Evolutionary conservation across 148 eudicot species (phyloP), one percentile per base, ranked within the genome.

Genomic region (Amaranthus palmeri): DNA sequence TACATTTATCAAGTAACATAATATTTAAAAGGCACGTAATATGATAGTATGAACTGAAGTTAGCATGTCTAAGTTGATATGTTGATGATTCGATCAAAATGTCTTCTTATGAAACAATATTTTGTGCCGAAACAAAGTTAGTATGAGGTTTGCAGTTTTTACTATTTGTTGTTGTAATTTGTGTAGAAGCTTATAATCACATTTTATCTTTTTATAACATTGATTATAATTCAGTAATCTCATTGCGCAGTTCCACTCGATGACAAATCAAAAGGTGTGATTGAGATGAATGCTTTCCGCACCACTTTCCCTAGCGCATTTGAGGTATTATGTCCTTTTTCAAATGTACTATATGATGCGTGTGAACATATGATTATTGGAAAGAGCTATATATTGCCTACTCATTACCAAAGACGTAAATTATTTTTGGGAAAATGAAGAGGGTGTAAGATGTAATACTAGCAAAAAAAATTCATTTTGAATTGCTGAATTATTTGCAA

Each of bases 281-380:
- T 68, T 59, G 86, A 83, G 79, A 85, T 81, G 67, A 83, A 61
- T 41, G 71, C 84, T 77, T 63, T 80, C 42, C 70, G 74, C 60
- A 76, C 88, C 48, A 90, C 87, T 66, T 90, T 92, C 74, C 90
- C 96, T 18, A 72, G 55, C 74, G 96, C 84, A 61, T 86, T 87
- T 77, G 87, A 90, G 92, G 96, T 88, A 72, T 74, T 66, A 68
- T 63, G 54, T 10, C 18, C 47, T 69, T 61, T 58, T 12, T 70
- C 40, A 52, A 10, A 25, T 4, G 5, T 64, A 25, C 40, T 41
- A 7, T 17, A 13, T 62, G 61, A 63, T 62, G 67, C 10, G 17
- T 66, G 36, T 52, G 15, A 6, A 15, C 51, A 45, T 52, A 6
- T 45, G 4, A 12, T 41, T 8, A 10, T 63, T 8, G 17, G 5